These are phyloP conservation scores for Coelastrella sp. DNA, from an alignment of 139 green algal genomes.

Conservation along the genomic window DNA sequence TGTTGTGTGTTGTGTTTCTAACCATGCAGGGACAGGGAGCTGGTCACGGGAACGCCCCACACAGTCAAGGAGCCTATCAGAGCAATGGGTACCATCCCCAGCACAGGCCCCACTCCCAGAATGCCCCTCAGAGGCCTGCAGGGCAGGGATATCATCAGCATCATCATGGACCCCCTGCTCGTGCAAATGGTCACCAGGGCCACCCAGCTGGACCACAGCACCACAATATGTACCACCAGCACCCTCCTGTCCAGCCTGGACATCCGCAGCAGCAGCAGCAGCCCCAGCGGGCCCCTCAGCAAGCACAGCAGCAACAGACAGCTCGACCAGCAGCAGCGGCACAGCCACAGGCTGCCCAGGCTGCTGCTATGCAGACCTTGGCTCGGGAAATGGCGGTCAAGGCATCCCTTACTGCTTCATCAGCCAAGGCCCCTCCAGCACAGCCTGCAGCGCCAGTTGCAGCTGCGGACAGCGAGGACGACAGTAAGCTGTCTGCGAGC, in stretches of 20 bases:
- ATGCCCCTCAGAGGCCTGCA: not conserved
- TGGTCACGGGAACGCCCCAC: conserved; percentile 27
- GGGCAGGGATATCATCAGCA: not conserved
- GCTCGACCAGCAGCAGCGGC: not conserved
- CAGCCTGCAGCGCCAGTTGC: not conserved
- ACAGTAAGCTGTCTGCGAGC: conserved; percentile 32
- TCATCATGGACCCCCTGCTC: conserved; percentile 7
- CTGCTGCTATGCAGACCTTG: conserved; percentile 13
- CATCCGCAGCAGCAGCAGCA: conserved; percentile 28
- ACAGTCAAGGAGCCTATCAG: not conserved
- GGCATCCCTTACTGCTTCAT: not conserved
- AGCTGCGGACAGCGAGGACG: not conserved
- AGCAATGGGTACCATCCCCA: conserved; percentile 3
- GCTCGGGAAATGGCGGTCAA: conserved; percentile 22
- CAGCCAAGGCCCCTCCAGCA: not conserved
- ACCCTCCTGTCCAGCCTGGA: not conserved
- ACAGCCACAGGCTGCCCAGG: not conserved
- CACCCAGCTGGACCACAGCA: conserved; percentile 2
- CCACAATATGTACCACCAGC: not conserved
- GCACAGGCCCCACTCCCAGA: not conserved
- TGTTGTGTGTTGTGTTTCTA: not conserved
- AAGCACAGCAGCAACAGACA: conserved; percentile 18
- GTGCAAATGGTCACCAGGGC: not conserved
- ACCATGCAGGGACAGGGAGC: conserved; percentile 9
- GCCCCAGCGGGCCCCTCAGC: not conserved